These are phyloP conservation scores for Colletotrichum sp. DNA, from an alignment of 2,329 filamentous ascomycete species.

Conservation along the genomic window DNA sequence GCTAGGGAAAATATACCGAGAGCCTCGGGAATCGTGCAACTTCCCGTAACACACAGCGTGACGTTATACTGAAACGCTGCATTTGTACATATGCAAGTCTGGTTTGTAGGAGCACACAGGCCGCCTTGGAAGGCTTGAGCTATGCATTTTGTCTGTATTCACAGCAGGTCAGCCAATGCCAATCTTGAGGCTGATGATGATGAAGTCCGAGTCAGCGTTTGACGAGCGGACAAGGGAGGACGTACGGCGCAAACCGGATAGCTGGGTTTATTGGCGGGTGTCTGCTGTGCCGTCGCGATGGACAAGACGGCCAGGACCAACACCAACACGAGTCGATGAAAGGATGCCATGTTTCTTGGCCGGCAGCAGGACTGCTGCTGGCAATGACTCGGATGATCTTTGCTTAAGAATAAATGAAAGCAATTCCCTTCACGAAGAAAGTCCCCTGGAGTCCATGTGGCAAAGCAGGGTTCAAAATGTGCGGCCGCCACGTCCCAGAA, in stretches of 20 bases:
- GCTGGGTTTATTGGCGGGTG: background rate
- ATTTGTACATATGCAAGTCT: conserved; percentile 26
- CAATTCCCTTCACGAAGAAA: background rate
- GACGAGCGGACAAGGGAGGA: background rate
- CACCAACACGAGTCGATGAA: background rate
- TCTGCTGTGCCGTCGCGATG: background rate
- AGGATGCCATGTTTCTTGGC: background rate
- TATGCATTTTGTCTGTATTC: conserved; percentile 12
- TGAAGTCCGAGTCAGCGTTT: background rate
- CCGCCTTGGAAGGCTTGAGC: conserved; percentile 7
- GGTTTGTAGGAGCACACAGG: conserved; percentile 24
- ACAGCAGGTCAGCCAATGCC: background rate
- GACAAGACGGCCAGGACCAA: background rate
- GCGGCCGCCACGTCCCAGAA: background rate
- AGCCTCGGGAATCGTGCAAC: conserved; percentile 25
- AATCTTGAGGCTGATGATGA: background rate
- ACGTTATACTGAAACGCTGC: conserved; percentile 21
- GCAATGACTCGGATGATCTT: conserved; percentile 2
- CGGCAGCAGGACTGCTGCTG: background rate
- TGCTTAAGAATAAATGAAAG: conserved; percentile 1
- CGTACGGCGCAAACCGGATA: conserved; percentile 23
- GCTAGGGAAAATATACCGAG: conserved; percentile 11
- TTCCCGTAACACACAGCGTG: conserved; percentile 22
- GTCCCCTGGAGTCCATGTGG: conserved; percentile 3
- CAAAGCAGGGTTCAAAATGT: background rate